phyloP scores from a whole-genome alignment of 306 rosid genomes.

The Betula pendula region DNA sequence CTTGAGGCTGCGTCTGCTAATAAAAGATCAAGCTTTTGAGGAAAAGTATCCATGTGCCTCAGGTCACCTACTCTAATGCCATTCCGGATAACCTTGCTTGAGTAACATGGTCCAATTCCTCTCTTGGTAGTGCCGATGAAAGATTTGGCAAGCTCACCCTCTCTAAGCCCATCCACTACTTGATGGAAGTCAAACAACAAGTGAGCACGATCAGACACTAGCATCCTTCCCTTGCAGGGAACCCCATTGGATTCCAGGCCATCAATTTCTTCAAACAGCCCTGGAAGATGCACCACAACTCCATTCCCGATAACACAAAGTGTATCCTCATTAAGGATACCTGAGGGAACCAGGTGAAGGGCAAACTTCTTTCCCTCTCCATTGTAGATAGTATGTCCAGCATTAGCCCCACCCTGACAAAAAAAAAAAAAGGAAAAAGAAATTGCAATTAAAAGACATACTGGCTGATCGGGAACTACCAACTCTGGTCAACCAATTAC shows the following conservation, averaged over 20 bases:
- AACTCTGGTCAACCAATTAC: not conserved
- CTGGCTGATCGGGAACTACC: conserved; percentile 9
- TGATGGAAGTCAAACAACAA: conserved; percentile 93
- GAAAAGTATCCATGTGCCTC: conserved; percentile 87
- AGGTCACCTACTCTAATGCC: conserved; percentile 90
- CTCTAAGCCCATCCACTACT: conserved; percentile 86
- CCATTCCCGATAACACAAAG: conserved; percentile 93
- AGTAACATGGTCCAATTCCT: conserved; percentile 96
- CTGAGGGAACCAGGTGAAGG: conserved; percentile 95
- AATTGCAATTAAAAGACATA: not conserved
- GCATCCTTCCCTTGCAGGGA: conserved; percentile 84
- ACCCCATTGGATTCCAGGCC: conserved; percentile 78
- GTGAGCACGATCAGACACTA: conserved; percentile 93
- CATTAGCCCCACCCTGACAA: conserved; percentile 92
- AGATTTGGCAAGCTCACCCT: conserved; percentile 85
- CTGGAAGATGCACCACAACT: conserved; percentile 90
- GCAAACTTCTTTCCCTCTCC: conserved; percentile 95
- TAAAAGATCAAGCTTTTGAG: conserved; percentile 76
- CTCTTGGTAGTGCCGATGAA: conserved; percentile 96
- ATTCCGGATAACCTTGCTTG: conserved; percentile 84
- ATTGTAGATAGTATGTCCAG: conserved; percentile 95
- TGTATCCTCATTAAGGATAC: conserved; percentile 87
- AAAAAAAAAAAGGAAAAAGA: conserved; percentile 13
- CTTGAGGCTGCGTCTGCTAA: conserved; percentile 76
- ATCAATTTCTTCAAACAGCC: conserved; percentile 83